These are phyloP conservation scores for Basipetospora chlamydospora DNA, from an alignment of 2,329 filamentous ascomycete species.

Conservation along the genomic window DNA sequence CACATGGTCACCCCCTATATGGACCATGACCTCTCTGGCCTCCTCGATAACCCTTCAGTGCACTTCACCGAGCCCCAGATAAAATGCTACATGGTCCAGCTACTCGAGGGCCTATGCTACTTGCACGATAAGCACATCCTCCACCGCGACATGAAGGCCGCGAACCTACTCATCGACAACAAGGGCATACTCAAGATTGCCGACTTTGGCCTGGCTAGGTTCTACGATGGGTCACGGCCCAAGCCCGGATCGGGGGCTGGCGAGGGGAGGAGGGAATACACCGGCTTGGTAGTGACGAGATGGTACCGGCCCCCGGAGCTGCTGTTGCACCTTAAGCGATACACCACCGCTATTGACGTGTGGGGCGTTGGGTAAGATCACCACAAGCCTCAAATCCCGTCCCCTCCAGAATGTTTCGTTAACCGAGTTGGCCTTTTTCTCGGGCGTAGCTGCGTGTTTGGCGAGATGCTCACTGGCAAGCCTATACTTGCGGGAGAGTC, in stretches of 20 bases:
- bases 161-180: conserved; percentile 94
- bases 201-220: conserved; percentile 86
- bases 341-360: conserved; percentile 95
- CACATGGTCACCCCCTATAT: conserved; percentile 99
- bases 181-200: conserved; percentile 87
- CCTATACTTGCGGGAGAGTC: conserved; percentile 85
- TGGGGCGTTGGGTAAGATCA: conserved; percentile 81
- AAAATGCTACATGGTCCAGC: conserved; percentile 93
- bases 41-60: conserved; percentile 88
- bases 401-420: conserved; percentile 1
- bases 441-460: conserved; percentile 73
- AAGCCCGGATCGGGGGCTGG: conserved; percentile 66
- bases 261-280: conserved; percentile 80
- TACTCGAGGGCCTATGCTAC: conserved; percentile 80
- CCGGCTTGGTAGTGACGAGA: conserved; percentile 86
- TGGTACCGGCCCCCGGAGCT: conserved; percentile 97
- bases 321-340: conserved; percentile 70
- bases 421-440: not conserved
- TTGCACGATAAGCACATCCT: conserved; percentile 82
- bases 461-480: conserved; percentile 89
- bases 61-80: conserved; percentile 80
- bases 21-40: conserved; percentile 95
- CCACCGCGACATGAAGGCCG: conserved; percentile 97
- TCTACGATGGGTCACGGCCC: conserved; percentile 78
- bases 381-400: too few species aligned